A percentile compares a stretch with the other conserved stretches of the same genome.
Conservation (phyloP, 148 eudicot genomes). For the Fallopia convolvulus region DNA sequence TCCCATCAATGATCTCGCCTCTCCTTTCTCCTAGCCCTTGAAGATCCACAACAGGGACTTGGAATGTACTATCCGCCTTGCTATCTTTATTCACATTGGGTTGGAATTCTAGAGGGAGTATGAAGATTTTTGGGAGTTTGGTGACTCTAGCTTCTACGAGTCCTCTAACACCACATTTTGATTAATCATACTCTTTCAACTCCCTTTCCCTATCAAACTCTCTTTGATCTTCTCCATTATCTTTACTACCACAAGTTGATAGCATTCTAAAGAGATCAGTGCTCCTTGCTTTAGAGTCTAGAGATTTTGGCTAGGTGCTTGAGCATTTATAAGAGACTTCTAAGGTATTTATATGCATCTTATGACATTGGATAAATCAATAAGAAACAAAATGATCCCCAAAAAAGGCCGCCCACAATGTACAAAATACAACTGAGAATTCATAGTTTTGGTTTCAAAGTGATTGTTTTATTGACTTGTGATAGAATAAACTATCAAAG, state of each 20-base stretch:
- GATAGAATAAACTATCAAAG: background rate
- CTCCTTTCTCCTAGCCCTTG: constrained; percentile 16
- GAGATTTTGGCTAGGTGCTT: background rate
- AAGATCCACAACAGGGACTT: constrained; percentile 29
- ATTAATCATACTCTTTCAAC: constrained; percentile 23
- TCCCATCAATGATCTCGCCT: constrained; percentile 16
- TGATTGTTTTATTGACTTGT: background rate
- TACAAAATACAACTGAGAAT: background rate
- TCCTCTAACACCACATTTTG: constrained; percentile 50
- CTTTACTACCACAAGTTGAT: background rate
- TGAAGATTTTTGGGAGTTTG: constrained; percentile 28
- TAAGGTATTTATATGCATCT: background rate
- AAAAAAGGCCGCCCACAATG: background rate
- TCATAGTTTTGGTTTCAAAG: background rate
- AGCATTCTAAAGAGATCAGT: too few species aligned
- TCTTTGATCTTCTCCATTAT: too few species aligned
- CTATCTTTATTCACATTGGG: background rate
- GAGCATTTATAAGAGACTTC: background rate
- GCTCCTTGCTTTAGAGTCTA: background rate
- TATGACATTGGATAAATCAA: background rate
- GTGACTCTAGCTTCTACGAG: constrained; percentile 32
- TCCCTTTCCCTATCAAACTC: constrained; percentile 19
- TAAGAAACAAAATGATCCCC: background rate
- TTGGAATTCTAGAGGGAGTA: constrained; percentile 5
- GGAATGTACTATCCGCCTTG: background rate